These are phyloP conservation scores for Nakaseomyces delphensis DNA, from an alignment of 1,139 yeast genomes.

Conservation along the genomic window DNA sequence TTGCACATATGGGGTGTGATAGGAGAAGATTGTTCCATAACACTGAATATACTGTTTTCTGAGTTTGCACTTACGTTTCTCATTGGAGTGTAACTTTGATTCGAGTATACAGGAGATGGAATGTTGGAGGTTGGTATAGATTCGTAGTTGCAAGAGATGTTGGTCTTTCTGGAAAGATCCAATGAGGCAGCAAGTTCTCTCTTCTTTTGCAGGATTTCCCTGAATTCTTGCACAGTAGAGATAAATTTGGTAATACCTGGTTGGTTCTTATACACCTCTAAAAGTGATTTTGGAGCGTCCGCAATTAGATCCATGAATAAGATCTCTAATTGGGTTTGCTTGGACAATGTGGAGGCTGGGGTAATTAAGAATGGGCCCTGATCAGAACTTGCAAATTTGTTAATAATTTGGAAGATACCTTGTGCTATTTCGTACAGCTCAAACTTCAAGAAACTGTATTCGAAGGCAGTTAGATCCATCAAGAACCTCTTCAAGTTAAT, in stretches of 20 bases:
- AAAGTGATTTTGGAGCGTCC: constrained; percentile 22
- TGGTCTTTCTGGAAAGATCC: constrained; percentile 21
- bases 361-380: constrained; percentile 29
- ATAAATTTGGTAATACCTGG: constrained; percentile 23
- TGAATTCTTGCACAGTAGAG: constrained; percentile 20
- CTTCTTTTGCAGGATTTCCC: constrained; percentile 21
- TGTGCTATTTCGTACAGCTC: constrained; percentile 29
- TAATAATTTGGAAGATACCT: constrained; percentile 28
- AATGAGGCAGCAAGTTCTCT: constrained; percentile 23
- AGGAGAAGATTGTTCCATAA: constrained; percentile 22
- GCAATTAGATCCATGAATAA: constrained; percentile 23
- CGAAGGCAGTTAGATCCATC: constrained; percentile 29
- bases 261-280: constrained; percentile 25
- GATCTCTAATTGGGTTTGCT: constrained; percentile 23
- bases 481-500: constrained; percentile 29
- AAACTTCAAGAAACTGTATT: constrained; percentile 24
- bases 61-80: constrained; percentile 24
- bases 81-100: constrained; percentile 27
- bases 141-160: constrained; percentile 10
- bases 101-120: constrained; percentile 21
- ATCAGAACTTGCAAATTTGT: constrained; percentile 27
- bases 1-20: constrained; percentile 25
- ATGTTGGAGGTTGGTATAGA: constrained; percentile 12
- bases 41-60: constrained; percentile 24
- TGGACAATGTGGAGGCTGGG: constrained; percentile 23